These are phyloP conservation scores for Flaveria sonorensis DNA, from an alignment of 129 eudicot genomes.

Conservation along the genomic window DNA sequence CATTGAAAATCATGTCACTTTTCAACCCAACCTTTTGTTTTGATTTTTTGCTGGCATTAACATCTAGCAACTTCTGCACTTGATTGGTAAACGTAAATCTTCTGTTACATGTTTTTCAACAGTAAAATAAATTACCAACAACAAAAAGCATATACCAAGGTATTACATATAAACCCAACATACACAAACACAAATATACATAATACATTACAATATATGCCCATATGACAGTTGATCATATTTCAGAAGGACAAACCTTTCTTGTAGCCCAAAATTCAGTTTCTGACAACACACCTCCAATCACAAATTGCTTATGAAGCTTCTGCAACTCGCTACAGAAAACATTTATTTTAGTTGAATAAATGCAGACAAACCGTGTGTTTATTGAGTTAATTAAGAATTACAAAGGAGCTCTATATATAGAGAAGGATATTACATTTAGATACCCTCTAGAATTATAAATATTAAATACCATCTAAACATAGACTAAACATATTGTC, in stretches of 20 bases:
- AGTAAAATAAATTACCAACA: conserved; percentile 30
- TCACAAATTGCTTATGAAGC: conserved; percentile 93
- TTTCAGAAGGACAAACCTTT: conserved; percentile 54
- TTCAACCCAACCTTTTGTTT: conserved; percentile 82
- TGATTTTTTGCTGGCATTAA: conserved; percentile 50
- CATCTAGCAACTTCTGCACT: conserved; percentile 91
- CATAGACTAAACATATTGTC: too few relatives aligned
- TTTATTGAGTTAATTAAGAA: too few relatives aligned
- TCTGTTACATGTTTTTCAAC: conserved; percentile 37
- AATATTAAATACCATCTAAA: too few relatives aligned
- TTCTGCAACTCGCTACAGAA: conserved; percentile 80
- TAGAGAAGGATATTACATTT: too few relatives aligned
- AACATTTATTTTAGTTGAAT: conserved; percentile 10
- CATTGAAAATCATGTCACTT: conserved; percentile 81
- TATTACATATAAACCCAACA: too few relatives aligned
- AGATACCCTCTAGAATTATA: too few relatives aligned
- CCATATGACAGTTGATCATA: not conserved
- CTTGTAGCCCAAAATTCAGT: conserved; percentile 98
- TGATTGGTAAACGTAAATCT: conserved; percentile 34
- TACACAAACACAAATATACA: not conserved
- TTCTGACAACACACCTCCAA: conserved; percentile 71
- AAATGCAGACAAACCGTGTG: too few relatives aligned
- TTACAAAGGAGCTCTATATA: too few relatives aligned
- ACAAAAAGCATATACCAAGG: conserved; percentile 2
- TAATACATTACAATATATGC: not conserved